Evolutionary conservation across 2,329 filamentous ascomycete species (phyloP), one percentile per base, ranked within the genome.

Genomic region (Ceratocystiopsis brevicomis): DNA sequence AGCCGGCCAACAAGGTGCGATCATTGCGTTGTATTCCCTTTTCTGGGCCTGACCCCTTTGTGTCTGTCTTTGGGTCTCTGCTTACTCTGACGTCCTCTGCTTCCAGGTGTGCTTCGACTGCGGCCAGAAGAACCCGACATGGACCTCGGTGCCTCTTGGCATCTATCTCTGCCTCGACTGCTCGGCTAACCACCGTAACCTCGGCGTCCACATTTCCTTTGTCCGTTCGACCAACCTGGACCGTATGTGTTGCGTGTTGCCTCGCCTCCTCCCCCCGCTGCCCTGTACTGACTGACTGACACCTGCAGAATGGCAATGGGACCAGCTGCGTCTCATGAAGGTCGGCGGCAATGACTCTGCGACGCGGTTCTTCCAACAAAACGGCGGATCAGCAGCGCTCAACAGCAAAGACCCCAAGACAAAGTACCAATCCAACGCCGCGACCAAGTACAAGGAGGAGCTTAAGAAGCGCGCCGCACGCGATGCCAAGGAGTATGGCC

Each of bases 121-220:
- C 64, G 79, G 83, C 59, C 81, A 86, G 56, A 96, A 96, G 66
- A 95, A 95, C 59, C 90, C 90, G 49, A 96, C 90, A 46, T 98
- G 90, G 90, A 93, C 87, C 9, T 96, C 88, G 8, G 87, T 95
- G 32, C 87, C 88, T 12, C 86, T 98, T 51, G 90, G 49, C 57
- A 96, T 98, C 60, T 98, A 96, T 61, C 76, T 98, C 18, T 98
- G 90, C 58, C 79, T 98, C 55, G 90, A 98, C 65, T 98, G 90
- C 67, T 95, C 88, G 37, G 81, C 88, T 45, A 86, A 95, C 61
- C 90, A 98, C 63, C 81, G 90, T 54, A 96, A 96, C 62, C 78
- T 98, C 55, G 90, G 90, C 61, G 88, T 96, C 48, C 90, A 98
- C 64, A 95, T 98, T 64, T 95, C 88, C 53, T 98, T 98, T 68